Evolutionary conservation across 768 basidiomycete genomes (phyloP).

Genomic region (Mycena galericulata): DNA sequence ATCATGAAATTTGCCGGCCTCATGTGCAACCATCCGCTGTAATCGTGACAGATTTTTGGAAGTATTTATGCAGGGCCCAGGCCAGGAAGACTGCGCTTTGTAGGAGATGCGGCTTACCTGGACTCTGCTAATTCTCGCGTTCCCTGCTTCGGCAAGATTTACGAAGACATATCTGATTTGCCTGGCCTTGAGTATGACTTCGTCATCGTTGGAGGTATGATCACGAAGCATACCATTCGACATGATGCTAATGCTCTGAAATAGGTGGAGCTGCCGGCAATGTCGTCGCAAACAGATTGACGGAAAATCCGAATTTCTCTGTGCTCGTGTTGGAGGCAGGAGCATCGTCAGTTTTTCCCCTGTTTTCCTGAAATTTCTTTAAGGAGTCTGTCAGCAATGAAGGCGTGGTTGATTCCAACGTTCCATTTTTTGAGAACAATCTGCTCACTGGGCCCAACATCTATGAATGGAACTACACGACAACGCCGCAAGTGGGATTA

Average conservation of each 20-base stretch:
- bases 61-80: no score
- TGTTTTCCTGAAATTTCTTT: not conserved
- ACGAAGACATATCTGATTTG: constrained; percentile 7
- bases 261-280: constrained; percentile 31
- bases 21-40: no score
- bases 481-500: constrained; percentile 34
- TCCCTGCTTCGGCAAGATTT: constrained; percentile 9
- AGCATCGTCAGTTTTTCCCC: not conserved
- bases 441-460: constrained; percentile 2
- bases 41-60: no score
- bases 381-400: constrained; percentile 10
- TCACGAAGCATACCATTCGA: not conserved
- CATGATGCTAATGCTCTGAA: not conserved
- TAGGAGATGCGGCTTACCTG: no score
- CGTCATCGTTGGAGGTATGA: constrained; percentile 27
- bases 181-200: constrained; percentile 19
- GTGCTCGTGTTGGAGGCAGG: constrained; percentile 36
- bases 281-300: constrained; percentile 30
- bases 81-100: no score
- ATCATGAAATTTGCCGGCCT: no score
- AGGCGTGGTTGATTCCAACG: constrained; percentile 11
- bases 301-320: constrained; percentile 23
- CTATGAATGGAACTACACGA: constrained; percentile 30
- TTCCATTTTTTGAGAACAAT: not conserved
- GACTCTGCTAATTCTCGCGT: not conserved